Base-by-base conservation (phyloP, 2,329 filamentous ascomycete genomes). In the Sporothrix variecibatus region DNA sequence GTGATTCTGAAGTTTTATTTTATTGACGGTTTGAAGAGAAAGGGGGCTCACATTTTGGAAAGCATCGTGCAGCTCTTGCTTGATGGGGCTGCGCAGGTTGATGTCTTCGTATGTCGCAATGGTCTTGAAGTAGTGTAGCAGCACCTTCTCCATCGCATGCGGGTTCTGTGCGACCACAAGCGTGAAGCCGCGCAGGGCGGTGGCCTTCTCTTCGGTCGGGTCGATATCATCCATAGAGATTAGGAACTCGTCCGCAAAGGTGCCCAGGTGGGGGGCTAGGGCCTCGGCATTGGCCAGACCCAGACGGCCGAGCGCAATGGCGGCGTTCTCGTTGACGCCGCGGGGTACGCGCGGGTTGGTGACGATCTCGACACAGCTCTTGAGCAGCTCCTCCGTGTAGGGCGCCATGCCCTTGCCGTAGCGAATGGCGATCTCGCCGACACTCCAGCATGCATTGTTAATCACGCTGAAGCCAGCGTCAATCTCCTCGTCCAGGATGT, bases 371-470 rank as follows among this genome's bases (percentile, higher is more conserved):
- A 94, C 88, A 38, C 97, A 89, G 53, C 92, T 90, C 76, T 92
- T 88, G 74, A 97, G 90, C 20, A 99, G 85, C 76, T 92, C 89
- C 28, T 93, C 90, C 11, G 94, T 88, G 80, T 92, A 97, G 0
- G 92, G 92, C 0, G 87, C 87, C 89, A 98, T 93, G 72, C 88
- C 90, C 76, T 91, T 90, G 77, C 91, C 89, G 80, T 93, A 88
- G 75, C 94, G 91, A 82, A 97, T 91, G 20, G 94, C 90, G 76
- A 98, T 96, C 84, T 99, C 96, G 58, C 96, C 96, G 31, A 91
- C 91, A 7, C 95, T 97, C 96, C 96, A 99, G 84, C 95, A 98
- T 28, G 96, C 95, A 81, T 99, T 99, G 87, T 98, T 99, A 75
- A 98, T 91, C 40, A 98, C 95, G 75, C 94, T 94, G 81, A 97